Evolutionary conservation across 352 stramenopile genomes (phyloP).

Genomic region (Globisporangium nunn): DNA sequence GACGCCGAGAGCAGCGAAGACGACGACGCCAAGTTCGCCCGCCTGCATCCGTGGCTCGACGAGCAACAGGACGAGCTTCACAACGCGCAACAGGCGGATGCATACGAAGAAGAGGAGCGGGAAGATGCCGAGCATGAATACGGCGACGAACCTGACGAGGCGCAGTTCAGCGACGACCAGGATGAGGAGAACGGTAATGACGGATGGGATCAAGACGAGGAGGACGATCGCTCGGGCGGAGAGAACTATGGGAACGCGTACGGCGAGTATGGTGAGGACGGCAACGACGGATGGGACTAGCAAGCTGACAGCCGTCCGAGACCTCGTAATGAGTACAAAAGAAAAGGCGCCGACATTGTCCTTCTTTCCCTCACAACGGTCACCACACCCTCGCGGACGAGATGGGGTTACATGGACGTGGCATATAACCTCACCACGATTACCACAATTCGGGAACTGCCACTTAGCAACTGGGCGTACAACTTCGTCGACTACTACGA

Average conservation of each 20-base stretch:
- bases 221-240: background rate
- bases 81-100: conserved; percentile 13
- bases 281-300: background rate
- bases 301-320: too few species aligned
- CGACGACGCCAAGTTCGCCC: conserved; percentile 12
- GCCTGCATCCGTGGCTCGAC: conserved; percentile 13
- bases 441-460: too few species aligned
- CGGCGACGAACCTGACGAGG: conserved; percentile 1
- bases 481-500: too few species aligned
- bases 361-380: too few species aligned
- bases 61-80: conserved; percentile 20
- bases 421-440: too few species aligned
- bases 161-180: conserved; percentile 2
- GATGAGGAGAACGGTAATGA: conserved; percentile 10
- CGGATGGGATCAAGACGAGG: background rate
- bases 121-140: background rate
- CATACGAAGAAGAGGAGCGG: conserved; percentile 14
- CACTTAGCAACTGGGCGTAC: too few species aligned
- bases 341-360: too few species aligned
- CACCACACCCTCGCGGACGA: too few species aligned
- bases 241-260: background rate
- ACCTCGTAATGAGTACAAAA: too few species aligned
- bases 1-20: conserved; percentile 2
- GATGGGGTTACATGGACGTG: too few species aligned
- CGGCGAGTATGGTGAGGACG: background rate